A percentile compares a stretch with the other conserved stretches of the same genome.
Evolutionary conservation across 2,329 filamentous ascomycete genomes (phyloP).

Genomic region (Aspergillus eucalypticola): DNA sequence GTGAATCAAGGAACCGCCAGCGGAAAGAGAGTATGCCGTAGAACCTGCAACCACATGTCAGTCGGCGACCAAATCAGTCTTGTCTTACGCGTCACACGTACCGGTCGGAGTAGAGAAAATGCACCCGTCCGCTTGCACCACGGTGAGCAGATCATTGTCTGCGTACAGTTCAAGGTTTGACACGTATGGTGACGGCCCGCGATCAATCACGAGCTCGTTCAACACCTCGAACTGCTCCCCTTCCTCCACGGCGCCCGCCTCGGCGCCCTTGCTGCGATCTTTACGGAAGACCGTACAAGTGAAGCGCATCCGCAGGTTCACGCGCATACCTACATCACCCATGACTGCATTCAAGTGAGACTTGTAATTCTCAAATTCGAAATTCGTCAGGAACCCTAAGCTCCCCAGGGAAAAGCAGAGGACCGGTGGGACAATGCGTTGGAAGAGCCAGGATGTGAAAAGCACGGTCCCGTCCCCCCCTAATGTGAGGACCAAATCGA

Average conservation of each 20-base stretch:
- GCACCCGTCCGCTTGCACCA: conserved; percentile 94
- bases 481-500: conserved; percentile 89
- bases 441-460: conserved; percentile 95
- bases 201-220: conserved; percentile 97
- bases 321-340: conserved; percentile 93
- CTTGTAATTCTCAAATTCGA: conserved; percentile 89
- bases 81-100: conserved; percentile 29
- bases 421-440: conserved; percentile 89
- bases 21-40: conserved; percentile 94
- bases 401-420: conserved; percentile 90
- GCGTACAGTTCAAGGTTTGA: conserved; percentile 96
- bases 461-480: conserved; percentile 96
- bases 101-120: conserved; percentile 97
- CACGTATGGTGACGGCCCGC: conserved; percentile 93
- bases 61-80: neutral
- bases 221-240: conserved; percentile 96
- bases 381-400: conserved; percentile 93
- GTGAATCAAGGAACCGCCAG: conserved; percentile 91
- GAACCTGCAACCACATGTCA: conserved; percentile 53
- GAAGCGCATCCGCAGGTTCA: conserved; percentile 97
- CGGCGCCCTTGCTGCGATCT: conserved; percentile 48
- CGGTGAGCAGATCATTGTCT: conserved; percentile 90
- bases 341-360: conserved; percentile 84
- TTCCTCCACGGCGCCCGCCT: conserved; percentile 69
- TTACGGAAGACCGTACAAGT: conserved; percentile 94